Base-by-base conservation (phyloP, 2,329 filamentous ascomycete genomes). In the Dactylellina sp. region DNA sequence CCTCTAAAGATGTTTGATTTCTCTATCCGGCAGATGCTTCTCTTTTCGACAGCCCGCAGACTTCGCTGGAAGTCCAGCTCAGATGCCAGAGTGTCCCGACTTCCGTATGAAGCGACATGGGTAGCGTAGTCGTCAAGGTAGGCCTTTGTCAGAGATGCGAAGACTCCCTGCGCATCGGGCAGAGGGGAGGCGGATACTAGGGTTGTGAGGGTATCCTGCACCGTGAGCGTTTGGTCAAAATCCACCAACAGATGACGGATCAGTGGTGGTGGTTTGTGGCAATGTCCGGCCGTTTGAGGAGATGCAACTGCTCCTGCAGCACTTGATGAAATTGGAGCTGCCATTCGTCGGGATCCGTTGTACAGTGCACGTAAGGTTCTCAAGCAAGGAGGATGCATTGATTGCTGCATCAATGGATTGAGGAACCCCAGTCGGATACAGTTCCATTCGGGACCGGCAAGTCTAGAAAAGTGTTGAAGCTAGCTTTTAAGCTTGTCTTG, bases 201-300 rank as follows among this genome's bases (percentile, higher is more conserved):
- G 9, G 52, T 71, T 16, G 57, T 49, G 11, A 71, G 65, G 7
- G 57, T 71, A 46, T 71, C 65, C 9, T 50, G 6, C 9, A 50
- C 28, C 5, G 65, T 71, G n/a, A 71, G 28, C 5, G 65, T 71
- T 37, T 71, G 65, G 37, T 71, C 65, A 35, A 71, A 63, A 35
- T 71, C 65, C 9, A 71, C 32, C 5, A 71, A 42, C 22, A 71
- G 50, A 39, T 62, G 57, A 2, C 28, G 52, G 55, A 71, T 71
- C 42, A 46, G 39, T 40, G 32, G 59, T 35, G 7, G n/a, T 6
- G 16, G 22, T 24, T 11, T 12, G 22, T 18, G 7, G 18, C 12
- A 2, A 32, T 18, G 18, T 28, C 22, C 47, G 22, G 9, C 47
- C 22, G 14, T 52, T n/a, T 12, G 18, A 52, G 25, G 37, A 40